These are phyloP conservation scores for Stephanodiscus minutulus DNA, from an alignment of 108 stramenopile genomes.

Conservation along the genomic window DNA sequence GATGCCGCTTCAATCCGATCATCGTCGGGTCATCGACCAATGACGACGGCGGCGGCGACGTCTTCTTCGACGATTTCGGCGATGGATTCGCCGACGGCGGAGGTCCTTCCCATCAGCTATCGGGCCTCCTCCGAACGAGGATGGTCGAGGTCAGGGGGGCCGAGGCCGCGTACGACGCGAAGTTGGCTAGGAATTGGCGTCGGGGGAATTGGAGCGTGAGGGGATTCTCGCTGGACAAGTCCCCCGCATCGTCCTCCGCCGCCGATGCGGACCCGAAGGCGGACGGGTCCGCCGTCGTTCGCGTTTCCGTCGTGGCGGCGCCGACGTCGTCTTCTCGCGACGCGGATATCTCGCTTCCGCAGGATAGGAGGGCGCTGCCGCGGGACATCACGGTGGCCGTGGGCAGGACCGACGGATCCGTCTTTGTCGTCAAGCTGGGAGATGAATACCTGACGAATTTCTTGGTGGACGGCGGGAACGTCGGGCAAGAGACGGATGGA, in stretches of 20 bases:
- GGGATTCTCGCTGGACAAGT: slow-evolving; percentile 42
- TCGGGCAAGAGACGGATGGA: not conserved
- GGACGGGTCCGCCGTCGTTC: slow-evolving; percentile 3
- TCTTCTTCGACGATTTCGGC: slow-evolving; percentile 42
- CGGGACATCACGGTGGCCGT: slow-evolving; percentile 45
- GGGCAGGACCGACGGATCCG: slow-evolving; percentile 64
- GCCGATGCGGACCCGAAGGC: not conserved
- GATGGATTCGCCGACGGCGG: slow-evolving; percentile 1
- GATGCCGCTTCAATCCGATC: not conserved
- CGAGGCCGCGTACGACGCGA: slow-evolving; percentile 45
- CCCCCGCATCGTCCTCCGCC: not conserved
- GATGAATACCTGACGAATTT: slow-evolving; percentile 61
- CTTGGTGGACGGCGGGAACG: slow-evolving; percentile 9
- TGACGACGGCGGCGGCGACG: not conserved
- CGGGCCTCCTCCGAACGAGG: slow-evolving; percentile 19
- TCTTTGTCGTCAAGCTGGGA: slow-evolving; percentile 57
- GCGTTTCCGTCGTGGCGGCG: slow-evolving; percentile 30
- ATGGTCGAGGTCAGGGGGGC: slow-evolving; percentile 30
- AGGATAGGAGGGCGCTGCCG: slow-evolving; percentile 28
- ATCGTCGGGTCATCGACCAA: slow-evolving; percentile 1
- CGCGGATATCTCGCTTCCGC: slow-evolving; percentile 17
- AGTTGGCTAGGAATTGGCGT: slow-evolving; percentile 49
- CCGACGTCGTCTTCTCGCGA: slow-evolving; percentile 17
- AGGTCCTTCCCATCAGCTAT: not conserved
- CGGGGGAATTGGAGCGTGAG: slow-evolving; percentile 52